phyloP scores from a whole-genome alignment of 768 basidiomycete species.

The Epithele typhae region DNA sequence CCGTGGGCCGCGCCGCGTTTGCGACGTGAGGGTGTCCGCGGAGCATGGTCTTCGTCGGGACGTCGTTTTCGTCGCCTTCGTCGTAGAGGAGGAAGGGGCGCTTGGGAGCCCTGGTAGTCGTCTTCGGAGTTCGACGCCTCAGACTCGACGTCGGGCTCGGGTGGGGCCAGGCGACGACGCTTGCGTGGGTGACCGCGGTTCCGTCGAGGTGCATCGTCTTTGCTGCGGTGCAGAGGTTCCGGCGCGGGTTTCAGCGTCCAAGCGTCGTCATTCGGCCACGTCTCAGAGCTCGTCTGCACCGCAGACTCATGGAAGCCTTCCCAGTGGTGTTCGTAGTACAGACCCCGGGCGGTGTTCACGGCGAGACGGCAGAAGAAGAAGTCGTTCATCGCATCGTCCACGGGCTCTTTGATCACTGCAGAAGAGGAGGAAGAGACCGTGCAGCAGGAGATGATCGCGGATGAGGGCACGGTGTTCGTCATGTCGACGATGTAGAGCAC shows the following conservation, averaged over 20 bases:
- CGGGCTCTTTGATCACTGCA: background rate
- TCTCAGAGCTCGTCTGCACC: slow-evolving; percentile 21
- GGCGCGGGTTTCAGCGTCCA: slow-evolving; percentile 15
- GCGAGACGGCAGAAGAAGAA: slow-evolving; percentile 49
- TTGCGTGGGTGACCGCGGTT: slow-evolving; percentile 3
- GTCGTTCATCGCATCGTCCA: background rate
- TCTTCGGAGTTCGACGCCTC: slow-evolving; percentile 13
- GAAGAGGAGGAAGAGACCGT: slow-evolving; percentile 28
- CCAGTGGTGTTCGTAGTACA: slow-evolving; percentile 66
- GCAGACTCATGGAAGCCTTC: slow-evolving; percentile 40
- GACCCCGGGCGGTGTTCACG: slow-evolving; percentile 50
- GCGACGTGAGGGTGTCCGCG: slow-evolving; percentile 52
- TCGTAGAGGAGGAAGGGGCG: background rate
- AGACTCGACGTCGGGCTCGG: background rate
- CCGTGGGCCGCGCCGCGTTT: slow-evolving; percentile 30
- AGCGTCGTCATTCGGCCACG: slow-evolving; percentile 3
- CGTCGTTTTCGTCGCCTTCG: slow-evolving; percentile 1
- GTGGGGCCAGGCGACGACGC: slow-evolving; percentile 7
- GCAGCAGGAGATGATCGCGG: slow-evolving; percentile 50
- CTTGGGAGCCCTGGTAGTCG: slow-evolving; percentile 3
- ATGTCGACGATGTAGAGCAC: slow-evolving; percentile 56
- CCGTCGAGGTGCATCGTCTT: background rate
- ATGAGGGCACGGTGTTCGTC: slow-evolving; percentile 45
- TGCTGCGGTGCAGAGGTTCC: background rate
- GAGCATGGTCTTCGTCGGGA: slow-evolving; percentile 18